Base-by-base conservation (phyloP, 2,329 filamentous ascomycete genomes). In the Cladosporium sphaerospermum region DNA sequence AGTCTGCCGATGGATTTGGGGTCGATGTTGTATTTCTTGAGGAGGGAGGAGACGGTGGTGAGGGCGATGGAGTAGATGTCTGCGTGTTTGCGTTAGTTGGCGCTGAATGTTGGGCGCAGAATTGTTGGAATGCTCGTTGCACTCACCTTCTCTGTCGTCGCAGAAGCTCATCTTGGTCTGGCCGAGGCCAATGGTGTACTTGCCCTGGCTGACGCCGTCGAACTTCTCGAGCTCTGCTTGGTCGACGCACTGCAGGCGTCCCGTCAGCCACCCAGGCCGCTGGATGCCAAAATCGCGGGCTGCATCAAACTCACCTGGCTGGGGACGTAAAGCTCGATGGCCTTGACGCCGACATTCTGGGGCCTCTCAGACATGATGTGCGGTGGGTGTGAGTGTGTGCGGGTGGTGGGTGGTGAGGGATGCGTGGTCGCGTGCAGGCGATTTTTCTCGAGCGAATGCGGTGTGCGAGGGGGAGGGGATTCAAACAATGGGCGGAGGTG, bases 111-210 rank as follows among this genome's bases (percentile, higher is more conserved):
- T 28, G 23, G 23, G 23, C 23, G 23, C 23, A 7, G 7, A 28
- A 28, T 28, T 28, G 23, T 28, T 28, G 23, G 23, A 28, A 28
- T 28, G 23, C 23, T 28, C 23, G 23, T 28, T 28, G 23, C 23
- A 28, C 41, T 60, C 59, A 75, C 74, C 74, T 70, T 78, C 75
- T 56, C 75, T 71, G 65, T 78, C 75, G 66, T 78, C 75, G 66
- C 75, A 78, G 69, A 78, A 78, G 69, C 73, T 75, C 75, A 78
- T 78, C 66, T 74, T 76, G 59, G 75, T 78, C 71, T 78, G 75
- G 62, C 75, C 75, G 56, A 78, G 74, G 56, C 75, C 75, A 69
- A 78, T 78, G 49, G 75, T 78, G 70, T 78, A 78, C 62, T 78
- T 78, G 62, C 75, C 75, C 56, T 67, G 62, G 54, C 69, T 69